A percentile compares a stretch with the other conserved stretches of the same genome.
These are phyloP conservation scores for Fistulifera pelliculosa DNA, from an alignment of 108 stramenopile species.

Conservation along the genomic window DNA sequence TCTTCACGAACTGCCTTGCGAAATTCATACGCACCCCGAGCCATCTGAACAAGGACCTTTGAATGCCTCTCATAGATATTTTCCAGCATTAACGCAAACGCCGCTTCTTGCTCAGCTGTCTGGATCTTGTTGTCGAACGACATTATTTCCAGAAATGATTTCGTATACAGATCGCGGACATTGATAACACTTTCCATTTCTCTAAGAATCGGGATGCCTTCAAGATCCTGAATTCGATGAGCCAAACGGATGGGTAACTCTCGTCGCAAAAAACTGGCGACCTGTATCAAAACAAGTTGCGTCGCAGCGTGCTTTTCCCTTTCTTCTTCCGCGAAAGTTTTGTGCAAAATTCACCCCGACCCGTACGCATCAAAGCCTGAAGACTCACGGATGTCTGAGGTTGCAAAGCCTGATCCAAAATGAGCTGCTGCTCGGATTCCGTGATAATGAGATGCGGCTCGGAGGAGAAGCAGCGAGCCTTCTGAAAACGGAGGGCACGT, in stretches of 20 bases:
- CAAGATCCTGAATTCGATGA: conserved; percentile 89
- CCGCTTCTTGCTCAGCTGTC: conserved; percentile 50
- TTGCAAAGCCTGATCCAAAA: conserved; percentile 20
- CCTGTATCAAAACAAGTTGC: conserved; percentile 49
- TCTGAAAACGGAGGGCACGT: no score
- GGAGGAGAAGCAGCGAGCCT: no score
- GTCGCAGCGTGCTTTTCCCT: conserved; percentile 33
- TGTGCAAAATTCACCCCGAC: conserved; percentile 73
- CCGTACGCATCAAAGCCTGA: conserved; percentile 78
- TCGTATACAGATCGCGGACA: conserved; percentile 89
- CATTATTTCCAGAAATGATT: conserved; percentile 80
- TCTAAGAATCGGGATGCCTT: conserved; percentile 63
- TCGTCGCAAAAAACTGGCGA: conserved; percentile 87
- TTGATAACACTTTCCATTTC: conserved; percentile 62
- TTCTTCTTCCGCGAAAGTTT: conserved; percentile 36
- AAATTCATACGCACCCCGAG: conserved; percentile 92
- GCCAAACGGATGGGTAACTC: conserved; percentile 97
- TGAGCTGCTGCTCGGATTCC: no score
- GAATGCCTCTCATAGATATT: conserved; percentile 91
- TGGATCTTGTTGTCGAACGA: conserved; percentile 55
- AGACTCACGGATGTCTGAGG: conserved; percentile 61
- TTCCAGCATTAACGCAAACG: conserved; percentile 79
- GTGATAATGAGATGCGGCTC: no score
- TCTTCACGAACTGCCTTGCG: conserved; percentile 50
- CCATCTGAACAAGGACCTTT: conserved; percentile 91